Percentiles rank a stretch among this genome's conserved stretches.
Evolutionary conservation across 2,329 filamentous ascomycete genomes (phyloP).

Genomic region (Colletotrichum trifolii): DNA sequence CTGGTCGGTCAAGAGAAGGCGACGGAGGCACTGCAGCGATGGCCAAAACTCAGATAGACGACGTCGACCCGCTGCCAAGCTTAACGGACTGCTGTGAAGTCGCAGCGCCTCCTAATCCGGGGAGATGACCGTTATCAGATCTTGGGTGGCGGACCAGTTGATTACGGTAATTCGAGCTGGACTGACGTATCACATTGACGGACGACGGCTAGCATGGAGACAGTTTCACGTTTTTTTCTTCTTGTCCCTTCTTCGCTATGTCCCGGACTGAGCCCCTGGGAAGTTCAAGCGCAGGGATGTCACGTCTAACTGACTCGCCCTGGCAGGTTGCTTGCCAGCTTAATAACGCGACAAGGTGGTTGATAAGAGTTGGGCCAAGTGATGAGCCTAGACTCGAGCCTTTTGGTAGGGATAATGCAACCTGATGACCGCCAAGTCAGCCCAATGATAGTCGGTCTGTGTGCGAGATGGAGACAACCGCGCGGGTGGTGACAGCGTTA

Average conservation of each 20-base stretch:
- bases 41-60: slow-evolving; percentile 26
- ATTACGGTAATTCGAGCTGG: slow-evolving; percentile 11
- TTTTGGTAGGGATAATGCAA: too few species aligned
- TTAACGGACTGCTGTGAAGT: not conserved
- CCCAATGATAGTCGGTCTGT: not conserved
- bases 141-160: slow-evolving; percentile 12
- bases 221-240: slow-evolving; percentile 8
- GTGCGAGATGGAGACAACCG: slow-evolving; percentile 11
- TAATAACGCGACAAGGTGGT: slow-evolving; percentile 13
- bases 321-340: slow-evolving; percentile 3
- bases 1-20: slow-evolving; percentile 3
- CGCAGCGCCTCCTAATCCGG: slow-evolving; percentile 18
- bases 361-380: slow-evolving; percentile 18
- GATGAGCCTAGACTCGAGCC: slow-evolving; percentile 9
- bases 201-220: slow-evolving; percentile 13
- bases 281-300: slow-evolving; percentile 10
- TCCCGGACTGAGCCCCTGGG: not conserved
- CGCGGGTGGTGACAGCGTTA: slow-evolving; percentile 26
- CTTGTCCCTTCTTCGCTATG: not conserved
- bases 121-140: slow-evolving; percentile 33
- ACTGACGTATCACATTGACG: slow-evolving; percentile 29
- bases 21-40: slow-evolving; percentile 19
- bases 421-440: too few species aligned
- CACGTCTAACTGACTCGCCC: slow-evolving; percentile 27
- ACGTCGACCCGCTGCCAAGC: slow-evolving; percentile 32